Evolutionary conservation across 2,329 filamentous ascomycete genomes (phyloP).

Genomic region (Emmonsiellopsis sp.): DNA sequence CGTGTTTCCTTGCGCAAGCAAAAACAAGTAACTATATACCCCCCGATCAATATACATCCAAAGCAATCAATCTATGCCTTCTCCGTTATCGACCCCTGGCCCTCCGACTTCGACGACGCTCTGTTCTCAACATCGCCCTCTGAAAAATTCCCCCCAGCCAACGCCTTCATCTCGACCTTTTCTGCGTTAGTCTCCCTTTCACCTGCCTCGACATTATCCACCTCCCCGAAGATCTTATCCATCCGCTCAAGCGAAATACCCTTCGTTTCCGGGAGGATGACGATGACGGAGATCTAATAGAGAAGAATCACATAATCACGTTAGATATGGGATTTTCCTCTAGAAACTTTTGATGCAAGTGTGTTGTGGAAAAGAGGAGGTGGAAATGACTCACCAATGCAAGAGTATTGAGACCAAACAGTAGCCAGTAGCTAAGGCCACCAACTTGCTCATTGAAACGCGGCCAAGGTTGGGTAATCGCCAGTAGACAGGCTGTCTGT

Average conservation of each 20-base stretch:
- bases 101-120: too few species aligned
- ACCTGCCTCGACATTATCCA: slow-evolving; percentile 30
- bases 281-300: slow-evolving; percentile 22
- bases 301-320: neutral
- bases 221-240: slow-evolving; percentile 28
- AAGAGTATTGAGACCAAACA: slow-evolving; percentile 29
- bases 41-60: too few species aligned
- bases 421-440: slow-evolving; percentile 30
- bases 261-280: slow-evolving; percentile 29
- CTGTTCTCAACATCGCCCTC: too few species aligned
- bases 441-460: slow-evolving; percentile 30
- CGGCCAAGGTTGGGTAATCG: slow-evolving; percentile 35
- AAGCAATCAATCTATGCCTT: too few species aligned
- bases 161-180: slow-evolving; percentile 14
- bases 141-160: slow-evolving; percentile 5
- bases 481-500: slow-evolving; percentile 30
- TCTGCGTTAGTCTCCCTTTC: slow-evolving; percentile 22
- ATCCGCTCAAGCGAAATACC: slow-evolving; percentile 27
- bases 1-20: too few species aligned
- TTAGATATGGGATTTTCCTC: too few species aligned
- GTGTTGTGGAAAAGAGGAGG: neutral
- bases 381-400: slow-evolving; percentile 1
- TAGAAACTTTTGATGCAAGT: neutral
- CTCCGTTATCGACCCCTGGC: too few species aligned
- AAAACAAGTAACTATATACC: too few species aligned